These are phyloP conservation scores for Boletus barrowsii DNA, from an alignment of 768 basidiomycete species.

Conservation along the genomic window DNA sequence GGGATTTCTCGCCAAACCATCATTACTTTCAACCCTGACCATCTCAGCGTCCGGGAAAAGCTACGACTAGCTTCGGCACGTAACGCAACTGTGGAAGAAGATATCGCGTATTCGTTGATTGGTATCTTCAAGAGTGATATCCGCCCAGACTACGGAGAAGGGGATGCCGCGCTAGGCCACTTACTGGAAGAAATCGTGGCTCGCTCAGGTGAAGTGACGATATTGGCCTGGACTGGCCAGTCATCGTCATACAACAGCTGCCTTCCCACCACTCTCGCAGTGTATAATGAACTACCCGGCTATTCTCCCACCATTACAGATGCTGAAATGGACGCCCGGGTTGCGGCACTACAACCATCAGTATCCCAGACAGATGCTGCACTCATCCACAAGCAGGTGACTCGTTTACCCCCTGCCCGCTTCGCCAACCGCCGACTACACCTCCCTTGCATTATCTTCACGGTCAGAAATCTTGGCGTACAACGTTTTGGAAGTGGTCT, in stretches of 20 bases:
- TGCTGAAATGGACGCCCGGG: neutral
- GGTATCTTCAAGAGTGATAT: slow-evolving; percentile 11
- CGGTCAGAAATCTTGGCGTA: neutral
- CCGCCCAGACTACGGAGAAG: slow-evolving; percentile 7
- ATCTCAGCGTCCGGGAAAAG: slow-evolving; percentile 6
- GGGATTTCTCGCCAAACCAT: slow-evolving; percentile 1
- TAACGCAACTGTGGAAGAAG: slow-evolving; percentile 5
- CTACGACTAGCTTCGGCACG: slow-evolving; percentile 12
- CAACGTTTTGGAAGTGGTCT: neutral
- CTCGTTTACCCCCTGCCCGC: neutral
- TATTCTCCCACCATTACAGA: neutral
- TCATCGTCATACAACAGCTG: slow-evolving; percentile 16
- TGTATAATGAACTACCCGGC: neutral
- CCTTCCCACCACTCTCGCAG: neutral
- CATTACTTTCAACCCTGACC: neutral
- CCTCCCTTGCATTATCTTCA: slow-evolving; percentile 5
- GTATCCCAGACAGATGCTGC: neutral
- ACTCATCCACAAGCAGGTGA: neutral
- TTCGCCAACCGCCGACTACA: neutral
- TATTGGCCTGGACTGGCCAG: slow-evolving; percentile 10
- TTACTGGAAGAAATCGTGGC: slow-evolving; percentile 11
- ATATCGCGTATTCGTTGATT: slow-evolving; percentile 8
- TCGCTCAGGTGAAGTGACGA: slow-evolving; percentile 6
- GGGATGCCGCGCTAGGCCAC: slow-evolving; percentile 5
- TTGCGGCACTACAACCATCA: neutral